These are phyloP conservation scores for Aspergillus sp. DNA, from an alignment of 2,329 filamentous ascomycete species.

Conservation along the genomic window DNA sequence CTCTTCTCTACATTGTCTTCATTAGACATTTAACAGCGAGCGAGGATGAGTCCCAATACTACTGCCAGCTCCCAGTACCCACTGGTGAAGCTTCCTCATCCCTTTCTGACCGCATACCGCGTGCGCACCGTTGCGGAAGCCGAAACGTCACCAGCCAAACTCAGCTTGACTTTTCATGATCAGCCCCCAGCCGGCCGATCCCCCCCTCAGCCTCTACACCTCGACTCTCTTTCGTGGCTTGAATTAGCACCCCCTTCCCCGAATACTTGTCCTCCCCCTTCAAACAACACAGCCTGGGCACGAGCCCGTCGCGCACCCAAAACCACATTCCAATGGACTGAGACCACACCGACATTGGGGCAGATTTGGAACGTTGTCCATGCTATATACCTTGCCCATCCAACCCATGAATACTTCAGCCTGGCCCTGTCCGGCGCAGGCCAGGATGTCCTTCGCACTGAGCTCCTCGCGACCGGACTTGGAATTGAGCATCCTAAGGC, in stretches of 20 bases:
- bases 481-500: constrained; percentile 27
- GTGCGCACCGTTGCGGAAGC: constrained; percentile 35
- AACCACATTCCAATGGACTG: constrained; percentile 38
- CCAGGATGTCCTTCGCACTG: constrained; percentile 44
- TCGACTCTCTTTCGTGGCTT: constrained; percentile 40
- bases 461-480: constrained; percentile 41
- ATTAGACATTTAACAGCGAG: background rate
- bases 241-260: constrained; percentile 32
- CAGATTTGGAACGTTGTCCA: constrained; percentile 46
- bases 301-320: constrained; percentile 34
- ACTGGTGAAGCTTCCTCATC: constrained; percentile 49
- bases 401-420: constrained; percentile 38
- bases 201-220: constrained; percentile 43
- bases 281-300: constrained; percentile 45
- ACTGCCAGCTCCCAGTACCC: constrained; percentile 31
- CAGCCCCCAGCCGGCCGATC: constrained; percentile 28
- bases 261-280: constrained; percentile 30
- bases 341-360: constrained; percentile 29
- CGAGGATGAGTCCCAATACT: background rate
- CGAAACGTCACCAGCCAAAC: constrained; percentile 20
- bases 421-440: constrained; percentile 34
- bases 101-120: constrained; percentile 49
- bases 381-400: constrained; percentile 35
- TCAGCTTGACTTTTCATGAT: background rate
- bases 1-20: background rate